These are phyloP conservation scores for Vitis vinifera DNA, from an alignment of 164 flowering plant species.

Conservation along the genomic window ASM3070453v1 NC_081805.1:20440001-20440500, in stretches of 20 bases:
- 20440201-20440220: no score
- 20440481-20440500: constrained; percentile 15
- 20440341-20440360: not conserved
- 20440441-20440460: constrained; percentile 64
- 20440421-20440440: constrained; percentile 85
- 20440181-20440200: no score
- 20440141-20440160: not conserved
- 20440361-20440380: not conserved
- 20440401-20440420: constrained; percentile 42
- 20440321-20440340: not conserved
- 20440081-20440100: not conserved
- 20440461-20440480: constrained; percentile 13
- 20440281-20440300: no score
- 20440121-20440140: not conserved
- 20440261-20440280: no score
- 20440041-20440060: not conserved
- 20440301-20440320: not conserved
- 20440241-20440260: no score
- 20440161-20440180: no score
- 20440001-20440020: no score
- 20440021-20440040: not conserved
- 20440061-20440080: not conserved
- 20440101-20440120: not conserved
- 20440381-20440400: not conserved
- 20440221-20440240: no score